phyloP scores from a whole-genome alignment of 768 basidiomycete species.

The Lanmaoa pseudosensibilis region DNA sequence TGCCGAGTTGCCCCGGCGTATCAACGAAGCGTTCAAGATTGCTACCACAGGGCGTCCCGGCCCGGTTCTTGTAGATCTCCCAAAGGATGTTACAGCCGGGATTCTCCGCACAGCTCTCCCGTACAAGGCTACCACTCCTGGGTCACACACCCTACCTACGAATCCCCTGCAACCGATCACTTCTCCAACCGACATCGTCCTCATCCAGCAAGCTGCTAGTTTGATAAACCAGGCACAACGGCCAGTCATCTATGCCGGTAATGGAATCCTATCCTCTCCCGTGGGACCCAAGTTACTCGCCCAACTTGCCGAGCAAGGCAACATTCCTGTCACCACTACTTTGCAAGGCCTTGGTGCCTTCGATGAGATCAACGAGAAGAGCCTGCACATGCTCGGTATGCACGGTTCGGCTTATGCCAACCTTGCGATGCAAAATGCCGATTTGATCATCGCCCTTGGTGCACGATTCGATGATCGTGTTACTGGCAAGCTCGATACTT shows the following conservation, averaged over 20 bases:
- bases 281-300: conserved; percentile 81
- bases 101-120: conserved; percentile 84
- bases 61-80: conserved; percentile 95
- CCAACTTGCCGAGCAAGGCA: conserved; percentile 76
- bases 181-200: conserved; percentile 58
- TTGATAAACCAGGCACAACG: conserved; percentile 91
- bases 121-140: conserved; percentile 83
- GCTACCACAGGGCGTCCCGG: conserved; percentile 96
- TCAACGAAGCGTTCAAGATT: conserved; percentile 99
- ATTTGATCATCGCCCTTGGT: conserved; percentile 96
- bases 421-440: conserved; percentile 95
- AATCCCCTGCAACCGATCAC: conserved; percentile 66
- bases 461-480: conserved; percentile 98
- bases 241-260: conserved; percentile 91
- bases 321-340: conserved; percentile 97
- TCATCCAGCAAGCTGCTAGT: conserved; percentile 80
- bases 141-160: conserved; percentile 69
- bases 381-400: conserved; percentile 98
- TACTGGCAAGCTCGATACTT: conserved; percentile 84
- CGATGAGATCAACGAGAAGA: conserved; percentile 84
- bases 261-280: conserved; percentile 81
- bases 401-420: conserved; percentile 98
- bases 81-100: conserved; percentile 97
- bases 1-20: conserved; percentile 87
- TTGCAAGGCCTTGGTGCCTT: conserved; percentile 94